Evolutionary conservation across 78 protist genomes (phyloP), one percentile per base, ranked within the genome.

Genomic region (Protostelium mycophagum): DNA sequence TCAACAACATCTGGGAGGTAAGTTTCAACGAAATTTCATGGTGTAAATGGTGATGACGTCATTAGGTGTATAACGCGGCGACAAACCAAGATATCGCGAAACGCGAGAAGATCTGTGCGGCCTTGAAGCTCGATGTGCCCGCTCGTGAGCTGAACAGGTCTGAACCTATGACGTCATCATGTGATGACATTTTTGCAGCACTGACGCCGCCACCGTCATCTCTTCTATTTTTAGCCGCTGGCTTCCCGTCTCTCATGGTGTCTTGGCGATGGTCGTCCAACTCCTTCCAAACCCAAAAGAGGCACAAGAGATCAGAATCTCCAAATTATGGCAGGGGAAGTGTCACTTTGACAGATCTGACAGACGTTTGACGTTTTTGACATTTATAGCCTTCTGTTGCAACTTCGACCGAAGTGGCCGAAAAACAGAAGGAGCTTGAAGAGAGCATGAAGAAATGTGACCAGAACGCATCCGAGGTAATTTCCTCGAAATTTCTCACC

Each of bases 171-270:
- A n/a, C n/a, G n/a, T n/a, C n/a, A n/a, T n/a, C n/a, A n/a, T n/a
- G n/a, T n/a, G n/a, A n/a, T n/a, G n/a, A n/a, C n/a, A n/a, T n/a
- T n/a, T n/a, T n/a, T n/a, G n/a, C n/a, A 10, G 25, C 63, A 51
- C 91, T 28, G 98, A 96, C 86, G 39, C 85, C 34, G 38, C 34
- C 23, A 1, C 38, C 0, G 87, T 63, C 1, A 35, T 91, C 34
- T 51, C 83, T 1, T 83, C 94, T 73, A 63, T 98, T 16, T 86
- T 97, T 92, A 35, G 88, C 28, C 38, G 51, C 28, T 98, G 99
- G 99, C 92, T 97, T 28, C 99, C 99, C 28, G 88, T 98, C 25
- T 88, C 97, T 23, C 90, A 9, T 23, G 84, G 95, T 0, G 92
- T 98, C 0, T 38, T 98, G 34, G 85, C 85, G 28, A 83, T 91